A percentile compares a stretch with the other conserved stretches of the same genome.
phyloP scores from a whole-genome alignment of 2,329 filamentous ascomycete species.

The Amphichorda felina region DNA sequence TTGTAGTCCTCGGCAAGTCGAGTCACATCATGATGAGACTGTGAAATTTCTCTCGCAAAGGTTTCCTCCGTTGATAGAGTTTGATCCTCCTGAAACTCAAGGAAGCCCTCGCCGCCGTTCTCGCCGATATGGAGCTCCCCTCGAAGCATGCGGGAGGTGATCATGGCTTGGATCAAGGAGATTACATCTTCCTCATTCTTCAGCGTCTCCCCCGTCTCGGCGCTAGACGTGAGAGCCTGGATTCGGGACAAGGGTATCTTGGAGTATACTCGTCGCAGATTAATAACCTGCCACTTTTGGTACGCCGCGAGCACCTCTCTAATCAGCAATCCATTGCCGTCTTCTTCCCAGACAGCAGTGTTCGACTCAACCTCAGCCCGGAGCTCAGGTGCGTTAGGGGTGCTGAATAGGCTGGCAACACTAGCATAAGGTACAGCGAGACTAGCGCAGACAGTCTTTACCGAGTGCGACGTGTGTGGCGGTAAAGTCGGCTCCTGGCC shows the following conservation, averaged over 20 bases:
- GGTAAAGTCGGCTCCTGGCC: constrained; percentile 49
- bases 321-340: constrained; percentile 64
- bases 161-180: constrained; percentile 41
- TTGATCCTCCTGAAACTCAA: constrained; percentile 35
- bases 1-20: constrained; percentile 33
- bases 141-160: constrained; percentile 37
- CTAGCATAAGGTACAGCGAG: constrained; percentile 59
- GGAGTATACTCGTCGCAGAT: constrained; percentile 60
- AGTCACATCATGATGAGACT: constrained; percentile 27
- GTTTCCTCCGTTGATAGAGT: constrained; percentile 34
- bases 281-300: constrained; percentile 63
- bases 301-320: constrained; percentile 58
- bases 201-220: constrained; percentile 35
- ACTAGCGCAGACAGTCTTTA: constrained; percentile 43
- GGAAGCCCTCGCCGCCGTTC: constrained; percentile 28
- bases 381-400: constrained; percentile 39
- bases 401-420: constrained; percentile 58
- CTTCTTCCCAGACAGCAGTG: constrained; percentile 47
- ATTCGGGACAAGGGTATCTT: constrained; percentile 44
- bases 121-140: constrained; percentile 37
- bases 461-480: constrained; percentile 36
- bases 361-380: constrained; percentile 52
- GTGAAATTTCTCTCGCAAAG: constrained; percentile 34
- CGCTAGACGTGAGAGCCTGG: constrained; percentile 36
- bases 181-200: constrained; percentile 29